Percentiles rank a stretch among this genome's conserved stretches.
Evolutionary conservation across 805 yeast species (phyloP).

Genomic region (Schizosaccharomyces lindneri): DNA sequence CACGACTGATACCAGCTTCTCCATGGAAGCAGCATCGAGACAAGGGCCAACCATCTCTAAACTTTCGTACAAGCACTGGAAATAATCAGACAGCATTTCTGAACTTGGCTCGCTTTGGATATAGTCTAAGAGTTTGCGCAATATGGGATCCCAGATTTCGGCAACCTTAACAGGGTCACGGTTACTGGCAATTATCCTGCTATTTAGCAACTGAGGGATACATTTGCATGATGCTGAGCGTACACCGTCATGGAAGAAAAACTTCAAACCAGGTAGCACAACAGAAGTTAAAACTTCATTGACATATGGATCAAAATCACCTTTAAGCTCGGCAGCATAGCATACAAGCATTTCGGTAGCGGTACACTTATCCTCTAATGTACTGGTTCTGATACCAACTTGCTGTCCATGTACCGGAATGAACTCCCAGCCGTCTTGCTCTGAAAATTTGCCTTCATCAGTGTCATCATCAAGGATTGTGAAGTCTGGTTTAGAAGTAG

Average conservation of each 20-base stretch:
- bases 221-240: constrained; percentile 73
- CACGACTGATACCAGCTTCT: constrained; percentile 32
- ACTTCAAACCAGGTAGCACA: constrained; percentile 69
- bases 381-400: constrained; percentile 80
- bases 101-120: constrained; percentile 59
- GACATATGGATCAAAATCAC: constrained; percentile 61
- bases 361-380: constrained; percentile 77
- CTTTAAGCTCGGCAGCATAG: constrained; percentile 66
- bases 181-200: constrained; percentile 17
- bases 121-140: constrained; percentile 40
- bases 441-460: constrained; percentile 55
- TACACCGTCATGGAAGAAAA: constrained; percentile 82
- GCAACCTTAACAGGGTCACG: constrained; percentile 27
- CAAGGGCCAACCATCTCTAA: constrained; percentile 38
- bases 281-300: constrained; percentile 52
- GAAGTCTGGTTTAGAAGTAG: constrained; percentile 73
- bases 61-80: constrained; percentile 42
- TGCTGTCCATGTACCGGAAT: constrained; percentile 76
- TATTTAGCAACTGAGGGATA: constrained; percentile 49
- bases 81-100: constrained; percentile 57
- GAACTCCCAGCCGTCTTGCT: constrained; percentile 87
- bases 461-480: constrained; percentile 70
- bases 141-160: constrained; percentile 42
- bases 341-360: constrained; percentile 73
- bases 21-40: constrained; percentile 26